Evolutionary conservation across 345 rosid species (phyloP), one percentile per base, ranked within the genome.

Genomic region (Lepidium aucheri): DNA sequence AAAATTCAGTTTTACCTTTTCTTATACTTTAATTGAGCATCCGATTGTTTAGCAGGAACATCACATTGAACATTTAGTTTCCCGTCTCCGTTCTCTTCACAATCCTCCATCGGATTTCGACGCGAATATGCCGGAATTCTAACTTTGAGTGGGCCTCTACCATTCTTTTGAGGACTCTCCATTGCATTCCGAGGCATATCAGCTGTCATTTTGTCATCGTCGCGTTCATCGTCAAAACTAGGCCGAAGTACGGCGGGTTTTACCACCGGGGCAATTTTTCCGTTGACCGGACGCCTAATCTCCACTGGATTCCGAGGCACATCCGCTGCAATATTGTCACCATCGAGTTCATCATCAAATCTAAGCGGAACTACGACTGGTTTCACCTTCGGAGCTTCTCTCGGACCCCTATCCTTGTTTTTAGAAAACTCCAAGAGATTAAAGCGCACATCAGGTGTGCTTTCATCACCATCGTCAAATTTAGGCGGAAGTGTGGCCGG

Each of bases 1-100:
- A 12, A 65, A 60, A 35, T 17, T 9, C 1, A 24, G 6, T 17
- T 46, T 14, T 39, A 73, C 77, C 77, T 73, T 53, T 73, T 73
- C 67, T 60, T 73, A 53, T 73, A 67, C 67, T 73, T 73, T 15
- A 73, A 17, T 7, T 67, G 77, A 60, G 72, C 72, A 33, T 73
- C 73, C 7, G 77, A 52, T 59, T 63, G 70, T 42, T 59, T 73
- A 0, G 43, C 36, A 11, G 68, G 51, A 50, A 28, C 58, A 53
- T 73, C 67, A 44, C 18, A 22, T 0, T 42, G 68, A 60, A 30
- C 63, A 65, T 65, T 65, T 9, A 12, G 54, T 24, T 61, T 61
- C 5, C 4, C 20, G 6, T 45, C 18, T 36, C 58, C 59, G 56
- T 60, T 12, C 12, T 36, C 38, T 43, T 60, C 72, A 38, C 5